A percentile compares a stretch with the other conserved stretches of the same genome.
Evolutionary conservation across 2,329 filamentous ascomycete species (phyloP).

Genomic region (Escovopsis sp.): DNA sequence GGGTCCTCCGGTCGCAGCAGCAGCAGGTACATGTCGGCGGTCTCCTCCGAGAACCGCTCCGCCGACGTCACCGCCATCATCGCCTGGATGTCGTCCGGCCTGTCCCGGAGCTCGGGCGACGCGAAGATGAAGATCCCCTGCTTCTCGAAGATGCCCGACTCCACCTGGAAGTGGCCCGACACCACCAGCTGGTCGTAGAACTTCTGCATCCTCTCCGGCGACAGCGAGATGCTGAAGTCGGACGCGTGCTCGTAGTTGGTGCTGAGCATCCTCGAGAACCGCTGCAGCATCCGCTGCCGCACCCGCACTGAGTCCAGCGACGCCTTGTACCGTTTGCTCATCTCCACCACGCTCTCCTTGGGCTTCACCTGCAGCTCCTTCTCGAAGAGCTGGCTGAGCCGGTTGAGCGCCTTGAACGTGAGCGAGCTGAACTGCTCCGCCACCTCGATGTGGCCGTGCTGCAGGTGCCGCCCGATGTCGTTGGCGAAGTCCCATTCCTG

Average conservation of each 20-base stretch:
- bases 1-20: conserved; percentile 69
- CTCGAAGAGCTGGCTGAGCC: conserved; percentile 82
- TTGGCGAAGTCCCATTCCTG: conserved; percentile 98
- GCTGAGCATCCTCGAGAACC: conserved; percentile 79
- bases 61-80: conserved; percentile 59
- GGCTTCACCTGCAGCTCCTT: conserved; percentile 72
- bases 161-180: conserved; percentile 77
- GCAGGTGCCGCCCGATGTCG: conserved; percentile 77
- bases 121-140: conserved; percentile 73
- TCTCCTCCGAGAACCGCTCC: conserved; percentile 49
- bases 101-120: conserved; percentile 59
- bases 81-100: conserved; percentile 67
- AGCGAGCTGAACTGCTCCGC: conserved; percentile 93
- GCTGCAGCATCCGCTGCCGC: conserved; percentile 87
- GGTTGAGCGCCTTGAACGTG: conserved; percentile 80
- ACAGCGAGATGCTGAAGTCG: conserved; percentile 75
- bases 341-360: conserved; percentile 70
- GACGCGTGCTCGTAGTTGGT: conserved; percentile 94
- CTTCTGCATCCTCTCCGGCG: conserved; percentile 51
- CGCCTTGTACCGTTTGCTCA: conserved; percentile 95
- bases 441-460: conserved; percentile 88
- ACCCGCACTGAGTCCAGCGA: conserved; percentile 92
- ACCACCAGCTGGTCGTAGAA: conserved; percentile 69
- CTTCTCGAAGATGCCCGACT: conserved; percentile 52
- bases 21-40: conserved; percentile 61